Conservation (phyloP, 176 grass and related monocot genomes). For the Zoysia pacifica region DNA sequence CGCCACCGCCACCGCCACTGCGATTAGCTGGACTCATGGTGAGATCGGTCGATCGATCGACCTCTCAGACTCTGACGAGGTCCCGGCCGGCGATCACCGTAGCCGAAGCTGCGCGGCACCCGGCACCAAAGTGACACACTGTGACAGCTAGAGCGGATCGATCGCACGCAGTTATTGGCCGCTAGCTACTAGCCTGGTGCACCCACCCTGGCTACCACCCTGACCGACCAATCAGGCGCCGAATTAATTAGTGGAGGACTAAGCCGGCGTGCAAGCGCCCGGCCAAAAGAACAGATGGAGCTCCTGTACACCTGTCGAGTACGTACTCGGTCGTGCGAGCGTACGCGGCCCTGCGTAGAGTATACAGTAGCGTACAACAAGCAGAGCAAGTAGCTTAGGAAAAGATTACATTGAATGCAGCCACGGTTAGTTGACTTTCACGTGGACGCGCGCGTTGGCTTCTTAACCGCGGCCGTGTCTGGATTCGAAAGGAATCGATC, state of each 20-base stretch:
- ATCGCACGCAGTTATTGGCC: background rate
- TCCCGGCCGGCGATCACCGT: background rate
- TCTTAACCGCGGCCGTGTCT: background rate
- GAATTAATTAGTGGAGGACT: background rate
- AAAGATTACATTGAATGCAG: too few species aligned
- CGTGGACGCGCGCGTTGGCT: background rate
- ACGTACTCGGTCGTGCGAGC: too few species aligned
- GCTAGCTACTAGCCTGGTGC: background rate
- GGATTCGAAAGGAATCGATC: background rate
- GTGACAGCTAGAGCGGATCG: background rate
- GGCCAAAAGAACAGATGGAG: background rate
- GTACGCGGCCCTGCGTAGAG: too few species aligned
- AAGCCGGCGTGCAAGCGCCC: background rate
- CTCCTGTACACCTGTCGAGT: background rate
- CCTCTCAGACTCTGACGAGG: background rate
- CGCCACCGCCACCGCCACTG: too few species aligned
- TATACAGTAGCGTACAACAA: background rate
- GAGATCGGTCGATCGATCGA: background rate
- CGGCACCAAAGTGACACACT: too few species aligned
- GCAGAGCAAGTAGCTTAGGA: background rate
- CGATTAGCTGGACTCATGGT: background rate
- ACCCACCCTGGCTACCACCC: background rate
- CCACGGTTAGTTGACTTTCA: background rate
- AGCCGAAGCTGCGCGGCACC: background rate
- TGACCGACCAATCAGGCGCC: constrained; percentile 19